Conservation (phyloP, 345 rosid genomes). For the Citrus medica region DNA sequence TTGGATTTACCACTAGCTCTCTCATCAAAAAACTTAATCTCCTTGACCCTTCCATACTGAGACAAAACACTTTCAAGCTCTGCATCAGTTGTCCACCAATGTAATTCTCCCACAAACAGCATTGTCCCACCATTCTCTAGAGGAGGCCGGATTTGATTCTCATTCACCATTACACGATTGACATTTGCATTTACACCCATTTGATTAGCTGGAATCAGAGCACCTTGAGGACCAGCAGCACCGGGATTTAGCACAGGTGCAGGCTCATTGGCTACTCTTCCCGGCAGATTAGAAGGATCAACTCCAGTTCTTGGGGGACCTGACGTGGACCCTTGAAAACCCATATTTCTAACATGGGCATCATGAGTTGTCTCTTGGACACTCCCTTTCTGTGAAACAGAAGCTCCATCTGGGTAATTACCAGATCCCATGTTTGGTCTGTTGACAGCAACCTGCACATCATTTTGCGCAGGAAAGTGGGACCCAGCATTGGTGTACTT, state of each 20-base stretch:
- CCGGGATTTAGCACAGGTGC: constrained; percentile 43
- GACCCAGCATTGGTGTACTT: constrained; percentile 40
- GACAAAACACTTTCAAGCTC: constrained; percentile 67
- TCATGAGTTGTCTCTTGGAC: constrained; percentile 33
- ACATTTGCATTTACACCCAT: constrained; percentile 37
- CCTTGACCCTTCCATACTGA: constrained; percentile 78
- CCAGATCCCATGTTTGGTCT: constrained; percentile 48
- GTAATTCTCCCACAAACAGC: constrained; percentile 75
- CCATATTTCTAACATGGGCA: constrained; percentile 40
- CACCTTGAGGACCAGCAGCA: constrained; percentile 48
- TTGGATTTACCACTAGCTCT: constrained; percentile 88
- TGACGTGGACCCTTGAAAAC: constrained; percentile 47
- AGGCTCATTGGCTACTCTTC: constrained; percentile 47
- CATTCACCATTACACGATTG: constrained; percentile 39
- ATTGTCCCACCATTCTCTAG: constrained; percentile 69
- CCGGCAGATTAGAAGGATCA: constrained; percentile 42
- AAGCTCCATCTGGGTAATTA: constrained; percentile 42
- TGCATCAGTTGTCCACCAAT: constrained; percentile 95
- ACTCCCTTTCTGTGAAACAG: constrained; percentile 42
- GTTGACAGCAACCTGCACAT: constrained; percentile 34
- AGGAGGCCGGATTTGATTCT: constrained; percentile 56
- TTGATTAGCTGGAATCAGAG: constrained; percentile 50
- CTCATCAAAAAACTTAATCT: constrained; percentile 83
- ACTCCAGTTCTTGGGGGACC: constrained; percentile 31
- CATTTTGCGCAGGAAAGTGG: constrained; percentile 30